phyloP scores from a whole-genome alignment of 2,329 filamentous ascomycete genomes.

The Diaporthe sp. region DNA sequence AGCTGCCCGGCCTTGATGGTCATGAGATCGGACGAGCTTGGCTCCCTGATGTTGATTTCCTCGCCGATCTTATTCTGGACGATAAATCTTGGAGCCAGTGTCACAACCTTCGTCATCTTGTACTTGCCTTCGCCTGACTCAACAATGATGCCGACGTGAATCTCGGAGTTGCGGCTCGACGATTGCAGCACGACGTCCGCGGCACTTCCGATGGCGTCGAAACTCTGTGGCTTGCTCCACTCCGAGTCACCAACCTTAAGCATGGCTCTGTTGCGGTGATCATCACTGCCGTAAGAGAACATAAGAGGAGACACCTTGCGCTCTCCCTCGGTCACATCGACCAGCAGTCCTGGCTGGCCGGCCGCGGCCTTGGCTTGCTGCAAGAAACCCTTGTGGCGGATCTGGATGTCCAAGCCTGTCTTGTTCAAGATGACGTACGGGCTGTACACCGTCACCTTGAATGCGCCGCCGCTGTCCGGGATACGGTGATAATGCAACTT shows the following conservation, averaged over 20 bases:
- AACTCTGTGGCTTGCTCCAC: conserved; percentile 98
- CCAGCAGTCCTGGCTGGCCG: conserved; percentile 72
- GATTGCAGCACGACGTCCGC: conserved; percentile 89
- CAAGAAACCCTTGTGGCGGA: conserved; percentile 90
- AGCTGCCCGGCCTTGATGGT: conserved; percentile 82
- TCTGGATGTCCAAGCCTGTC: conserved; percentile 88
- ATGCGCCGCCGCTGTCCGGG: conserved; percentile 92
- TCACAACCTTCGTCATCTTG: conserved; percentile 96
- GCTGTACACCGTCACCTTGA: conserved; percentile 94
- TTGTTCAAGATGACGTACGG: conserved; percentile 97
- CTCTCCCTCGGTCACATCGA: conserved; percentile 61
- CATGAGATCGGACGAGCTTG: conserved; percentile 88
- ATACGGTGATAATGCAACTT: conserved; percentile 92
- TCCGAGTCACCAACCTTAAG: conserved; percentile 89
- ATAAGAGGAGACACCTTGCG: conserved; percentile 91
- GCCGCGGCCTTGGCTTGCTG: conserved; percentile 85
- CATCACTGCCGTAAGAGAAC: conserved; percentile 92
- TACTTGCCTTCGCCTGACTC: conserved; percentile 96
- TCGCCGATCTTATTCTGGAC: conserved; percentile 93
- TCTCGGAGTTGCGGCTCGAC: conserved; percentile 78
- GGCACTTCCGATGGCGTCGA: conserved; percentile 95
- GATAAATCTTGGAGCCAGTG: conserved; percentile 91
- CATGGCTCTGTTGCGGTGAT: conserved; percentile 90
- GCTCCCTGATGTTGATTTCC: conserved; percentile 89
- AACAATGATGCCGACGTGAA: conserved; percentile 91